phyloP scores from a whole-genome alignment of 2,329 filamentous ascomycete species.

The Cladosporium sphaerospermum region DNA sequence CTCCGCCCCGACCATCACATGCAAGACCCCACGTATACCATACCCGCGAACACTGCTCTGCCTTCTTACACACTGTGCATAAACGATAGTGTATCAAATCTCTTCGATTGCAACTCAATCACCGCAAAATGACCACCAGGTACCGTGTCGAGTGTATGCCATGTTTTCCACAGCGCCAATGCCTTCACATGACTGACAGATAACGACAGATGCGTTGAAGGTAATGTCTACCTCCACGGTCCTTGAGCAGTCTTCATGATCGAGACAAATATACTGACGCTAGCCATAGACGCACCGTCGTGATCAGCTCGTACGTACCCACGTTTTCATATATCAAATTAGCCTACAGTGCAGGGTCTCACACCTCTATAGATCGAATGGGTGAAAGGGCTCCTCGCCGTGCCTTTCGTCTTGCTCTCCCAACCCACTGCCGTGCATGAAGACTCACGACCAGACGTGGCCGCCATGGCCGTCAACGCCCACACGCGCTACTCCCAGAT shows the following conservation, averaged over 20 bases:
- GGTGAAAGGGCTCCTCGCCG: constrained; percentile 84
- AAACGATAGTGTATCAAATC: too few species aligned
- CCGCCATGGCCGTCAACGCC: constrained; percentile 65
- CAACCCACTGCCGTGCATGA: constrained; percentile 86
- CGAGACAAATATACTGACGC: background rate
- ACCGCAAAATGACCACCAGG: constrained; percentile 30
- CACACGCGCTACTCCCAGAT: constrained; percentile 91
- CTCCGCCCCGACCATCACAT: background rate
- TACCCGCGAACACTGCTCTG: too few species aligned
- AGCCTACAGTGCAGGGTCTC: background rate
- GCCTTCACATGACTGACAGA: background rate
- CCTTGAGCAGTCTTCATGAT: background rate
- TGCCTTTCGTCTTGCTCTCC: constrained; percentile 93
- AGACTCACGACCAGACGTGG: constrained; percentile 55
- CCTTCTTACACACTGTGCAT: too few species aligned
- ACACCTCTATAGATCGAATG: constrained; percentile 47
- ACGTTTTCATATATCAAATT: background rate
- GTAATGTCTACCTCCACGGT: background rate
- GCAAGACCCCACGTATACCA: background rate
- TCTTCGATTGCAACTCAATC: background rate
- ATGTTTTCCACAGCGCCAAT: background rate
- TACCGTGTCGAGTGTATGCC: constrained; percentile 34
- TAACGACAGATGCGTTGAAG: constrained; percentile 10
- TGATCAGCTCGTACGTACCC: constrained; percentile 71
- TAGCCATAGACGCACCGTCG: constrained; percentile 55